These are phyloP conservation scores for Penicillium antarcticum DNA, from an alignment of 495 filamentous ascomycete genomes.

Conservation along the genomic window DNA sequence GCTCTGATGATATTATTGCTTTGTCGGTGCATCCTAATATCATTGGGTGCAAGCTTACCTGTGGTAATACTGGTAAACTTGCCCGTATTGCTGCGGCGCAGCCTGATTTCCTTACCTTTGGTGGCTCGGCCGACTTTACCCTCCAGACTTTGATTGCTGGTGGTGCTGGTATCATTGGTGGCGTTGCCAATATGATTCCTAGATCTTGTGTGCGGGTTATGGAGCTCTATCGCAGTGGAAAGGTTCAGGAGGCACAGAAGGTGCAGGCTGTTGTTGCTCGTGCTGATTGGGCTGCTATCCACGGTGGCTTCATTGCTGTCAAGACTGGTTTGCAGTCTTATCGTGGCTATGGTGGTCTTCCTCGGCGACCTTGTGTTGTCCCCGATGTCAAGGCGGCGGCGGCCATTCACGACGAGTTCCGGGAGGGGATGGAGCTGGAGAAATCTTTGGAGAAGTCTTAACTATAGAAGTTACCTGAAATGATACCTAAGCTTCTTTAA, in stretches of 20 bases:
- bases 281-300: constrained; percentile 85
- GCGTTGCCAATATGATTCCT: constrained; percentile 80
- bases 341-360: constrained; percentile 75
- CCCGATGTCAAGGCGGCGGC: constrained; percentile 57
- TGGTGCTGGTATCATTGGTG: constrained; percentile 81
- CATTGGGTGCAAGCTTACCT: constrained; percentile 87
- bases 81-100: constrained; percentile 68
- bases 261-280: constrained; percentile 76
- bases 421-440: constrained; percentile 73
- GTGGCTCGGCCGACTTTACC: constrained; percentile 88
- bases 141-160: constrained; percentile 81
- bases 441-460: constrained; percentile 38
- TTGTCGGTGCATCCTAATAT: constrained; percentile 81
- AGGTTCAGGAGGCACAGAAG: constrained; percentile 66
- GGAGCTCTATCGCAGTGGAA: constrained; percentile 68
- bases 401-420: constrained; percentile 66
- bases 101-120: constrained; percentile 72
- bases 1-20: constrained; percentile 72
- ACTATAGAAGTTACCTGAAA: background rate
- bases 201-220: constrained; percentile 69
- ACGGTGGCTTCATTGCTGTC: constrained; percentile 80
- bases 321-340: constrained; percentile 74
- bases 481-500: background rate
- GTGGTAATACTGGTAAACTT: constrained; percentile 91
- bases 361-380: constrained; percentile 72